Base-by-base conservation (phyloP, 2,329 filamentous ascomycete species). In the Venturia asperata region DNA sequence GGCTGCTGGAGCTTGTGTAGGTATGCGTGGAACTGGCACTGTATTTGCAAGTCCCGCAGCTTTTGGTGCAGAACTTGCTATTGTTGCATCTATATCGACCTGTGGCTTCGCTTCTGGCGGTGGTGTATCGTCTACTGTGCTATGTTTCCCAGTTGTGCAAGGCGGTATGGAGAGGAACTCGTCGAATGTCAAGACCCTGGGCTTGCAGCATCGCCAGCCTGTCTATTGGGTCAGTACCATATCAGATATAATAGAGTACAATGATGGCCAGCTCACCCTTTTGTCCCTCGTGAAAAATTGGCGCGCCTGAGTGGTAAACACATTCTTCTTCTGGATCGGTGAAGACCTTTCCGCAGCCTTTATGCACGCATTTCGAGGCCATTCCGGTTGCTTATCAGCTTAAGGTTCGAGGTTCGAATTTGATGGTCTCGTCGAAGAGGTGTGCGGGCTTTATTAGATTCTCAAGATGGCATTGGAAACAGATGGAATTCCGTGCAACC, bases 191-290 rank as follows among this genome's bases (percentile, higher is more conserved):
- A 99, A 82, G 71, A 97, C 92, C 73, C 94, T 89, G 66, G 92
- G 89, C 79, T 97, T 97, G 85, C 94, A 99, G 82, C 94, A 99
- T 81, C 96, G 95, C 93, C 94, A 97, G 74, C 94, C 93, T 97
- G 72, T 24, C 27, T n/a, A 21, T 5, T 34, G 19, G 39, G 17
- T 63, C n/a, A 24, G 61, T 64, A 62, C 19, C n/a, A 30, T 34
- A 41, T 19, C 15, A 41, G 52, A 21, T 60, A 49, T 34, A 30
- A 21, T 60, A 49, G 41, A 30, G 65, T 30, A 55, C 61, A 37
- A n/a, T 60, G 11, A 60, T 61, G 62, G 42, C 63, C 66, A 24
- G 66, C 68, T 65, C 67, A 96, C 93, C 94, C 87, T 99, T 97
- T 79, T 97, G 93, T 67, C 94, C 94, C 61, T 68, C 64, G 45